Evolutionary conservation across 805 yeast genomes (phyloP), one percentile per base, ranked within the genome.

Genomic region (Kockiozyma suomiensis): DNA sequence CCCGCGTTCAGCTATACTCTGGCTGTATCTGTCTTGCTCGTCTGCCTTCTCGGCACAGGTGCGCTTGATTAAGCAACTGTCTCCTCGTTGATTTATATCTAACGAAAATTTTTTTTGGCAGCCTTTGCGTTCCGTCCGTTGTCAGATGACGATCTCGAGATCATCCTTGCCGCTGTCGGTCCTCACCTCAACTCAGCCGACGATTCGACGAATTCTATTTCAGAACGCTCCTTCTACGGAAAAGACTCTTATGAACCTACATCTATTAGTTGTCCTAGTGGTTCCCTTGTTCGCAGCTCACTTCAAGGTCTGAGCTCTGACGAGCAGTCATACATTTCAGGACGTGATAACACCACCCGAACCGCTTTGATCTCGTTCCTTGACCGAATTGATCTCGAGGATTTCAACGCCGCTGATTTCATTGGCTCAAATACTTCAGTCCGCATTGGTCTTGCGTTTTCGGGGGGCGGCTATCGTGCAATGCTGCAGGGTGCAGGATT

Each of bases 391-490:
- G 78, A 78, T 58, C 66, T 84, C 72, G 70, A 75, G 15, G 83
- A 78, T 62, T 81, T 83, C 64, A 79, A 81, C 62, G 80, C 81
- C 1, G 52, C 66, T 25, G 51, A 46, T 10, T 69, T 73, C 45
- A 45, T 73, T 47, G 57, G 60, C 38, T 60, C 51, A 25, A 49
- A 71, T 58, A 64, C 70, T 10, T 52, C 66, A 19, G 50, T 73
- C 48, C 54, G 56, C 15, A 63, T 73, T 32, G 80, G 78, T 6
- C 60, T 75, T 15, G 85, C 90, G 5, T 84, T 85, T 66, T 83
- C 90, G 17, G 97, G 97, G 47, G 97, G 97, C 68, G 97, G 97
- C 4, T 91, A 88, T 72, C 79, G 97, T 64, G 94, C 96, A 37
- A 88, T 90, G 89, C 73, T 90, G 46, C 74, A 79, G 59, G 96